Evolutionary conservation across 83 land plant species (phyloP).

Genomic region (Thuja plicata): DNA sequence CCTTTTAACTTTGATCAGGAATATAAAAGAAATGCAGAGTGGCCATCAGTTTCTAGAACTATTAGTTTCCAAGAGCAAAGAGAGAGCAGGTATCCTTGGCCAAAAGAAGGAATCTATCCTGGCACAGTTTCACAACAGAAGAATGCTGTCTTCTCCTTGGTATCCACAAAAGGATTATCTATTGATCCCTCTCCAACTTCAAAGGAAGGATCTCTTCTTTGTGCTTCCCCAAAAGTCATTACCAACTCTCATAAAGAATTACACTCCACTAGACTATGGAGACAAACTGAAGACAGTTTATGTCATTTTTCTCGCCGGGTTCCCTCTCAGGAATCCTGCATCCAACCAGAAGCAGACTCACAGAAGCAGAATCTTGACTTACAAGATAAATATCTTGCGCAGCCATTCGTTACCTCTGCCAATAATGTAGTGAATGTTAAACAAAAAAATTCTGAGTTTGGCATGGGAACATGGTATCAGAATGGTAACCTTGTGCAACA

Average conservation of each 20-base stretch:
- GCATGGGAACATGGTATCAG: conserved; percentile 8
- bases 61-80: conserved; percentile 3
- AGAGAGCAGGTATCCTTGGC: conserved; percentile 1
- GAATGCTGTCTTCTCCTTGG: neutral
- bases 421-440: conserved; percentile 1
- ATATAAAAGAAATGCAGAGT: neutral
- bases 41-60: conserved; percentile 4
- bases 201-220: neutral
- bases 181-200: conserved; percentile 12
- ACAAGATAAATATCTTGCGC: neutral
- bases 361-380: neutral
- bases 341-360: neutral
- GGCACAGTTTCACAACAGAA: neutral
- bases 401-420: neutral
- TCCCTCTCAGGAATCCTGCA: conserved; percentile 8
- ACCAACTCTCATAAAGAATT: neutral
- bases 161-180: neutral
- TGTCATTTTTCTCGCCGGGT: neutral
- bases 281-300: neutral
- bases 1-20: conserved; percentile 4
- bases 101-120: conserved; percentile 2
- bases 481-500: conserved; percentile 9
- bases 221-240: neutral
- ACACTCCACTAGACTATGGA: neutral
- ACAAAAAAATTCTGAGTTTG: neutral